Base-by-base conservation (phyloP, 1,139 yeast species). In the Candida pseudocylindracea region DNA sequence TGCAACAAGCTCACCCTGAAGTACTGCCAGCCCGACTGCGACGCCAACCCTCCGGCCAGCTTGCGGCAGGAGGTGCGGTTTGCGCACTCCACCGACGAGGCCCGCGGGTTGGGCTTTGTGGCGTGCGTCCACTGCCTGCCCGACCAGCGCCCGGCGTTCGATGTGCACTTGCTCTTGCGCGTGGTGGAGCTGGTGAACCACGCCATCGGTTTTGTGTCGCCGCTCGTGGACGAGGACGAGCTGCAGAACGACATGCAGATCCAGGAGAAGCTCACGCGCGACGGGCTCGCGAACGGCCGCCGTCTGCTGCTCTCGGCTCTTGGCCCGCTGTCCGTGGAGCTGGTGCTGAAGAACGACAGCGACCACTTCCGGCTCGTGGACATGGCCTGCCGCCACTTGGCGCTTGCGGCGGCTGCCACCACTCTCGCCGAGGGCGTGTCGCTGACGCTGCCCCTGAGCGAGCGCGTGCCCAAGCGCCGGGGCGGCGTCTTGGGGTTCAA, bases 401-500 rank as follows among this genome's bases (percentile, higher is more conserved):
- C 91, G 0, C 58, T 72, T 31, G 91, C 91, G 24, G 92, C 91
- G 3, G 78, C 73, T 10, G 50, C 53, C 12, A 24, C 33, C 26
- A 8, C 34, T 9, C 30, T 40, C 37, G 28, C 30, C 35, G 26
- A 35, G 26, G 33, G 48, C 33, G 6, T 15, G 20, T 15, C 20
- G 6, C 20, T 6, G 6, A 8, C 26, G 9, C 15, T 13, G 13
- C 31, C 28, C 11, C 20, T 20, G 11, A 12, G 25, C 9, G 12
- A 36, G 31, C 71, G 71, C 50, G 37, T 32, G 28, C 56, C 63
- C 44, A 55, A 62, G 45, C 67, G 85, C 56, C 63, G 92, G 48
- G 93, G 93, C 20, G 93, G 93, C 29, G 83, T 80, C 10, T 55
- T 80, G 32, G 93, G 93, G 0, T 80, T 80, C 53, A 78, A 80